These are phyloP conservation scores for Ustilago esculenta DNA, from an alignment of 1,284 basidiomycete genomes.

Conservation along the genomic window DNA sequence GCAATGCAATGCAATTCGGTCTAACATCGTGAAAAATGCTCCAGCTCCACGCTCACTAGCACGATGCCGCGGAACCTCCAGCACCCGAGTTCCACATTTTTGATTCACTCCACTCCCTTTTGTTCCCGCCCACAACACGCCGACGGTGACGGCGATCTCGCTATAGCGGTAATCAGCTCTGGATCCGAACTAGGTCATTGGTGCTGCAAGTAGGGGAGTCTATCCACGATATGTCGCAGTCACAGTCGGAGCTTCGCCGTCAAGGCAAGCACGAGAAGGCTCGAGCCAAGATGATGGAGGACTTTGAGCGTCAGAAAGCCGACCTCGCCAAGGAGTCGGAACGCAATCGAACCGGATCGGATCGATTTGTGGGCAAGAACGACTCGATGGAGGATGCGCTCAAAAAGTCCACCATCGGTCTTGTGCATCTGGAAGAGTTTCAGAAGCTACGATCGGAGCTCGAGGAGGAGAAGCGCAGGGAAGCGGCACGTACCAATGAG, in stretches of 20 bases:
- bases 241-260: constrained; percentile 47
- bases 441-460: constrained; percentile 78
- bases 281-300: constrained; percentile 70
- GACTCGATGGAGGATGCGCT: constrained; percentile 94
- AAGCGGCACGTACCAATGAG: constrained; percentile 74
- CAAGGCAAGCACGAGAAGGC: constrained; percentile 56
- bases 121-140: too few species aligned
- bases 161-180: too few species aligned
- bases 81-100: too few species aligned
- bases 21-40: too few species aligned
- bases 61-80: too few species aligned
- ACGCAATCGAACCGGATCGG: constrained; percentile 67
- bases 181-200: too few species aligned
- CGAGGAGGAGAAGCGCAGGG: constrained; percentile 89
- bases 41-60: too few species aligned
- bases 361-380: constrained; percentile 91
- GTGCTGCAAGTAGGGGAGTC: too few species aligned
- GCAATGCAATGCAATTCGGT: neutral
- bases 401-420: constrained; percentile 90
- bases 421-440: constrained; percentile 92
- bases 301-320: constrained; percentile 87
- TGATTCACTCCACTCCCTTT: neutral
- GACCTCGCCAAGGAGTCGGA: constrained; percentile 73
- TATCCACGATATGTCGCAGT: too few species aligned
- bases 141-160: too few species aligned